Percentiles rank a stretch among this genome's conserved stretches.
Evolutionary conservation across 148 eudicot genomes (phyloP).

Genomic region (Chenopodium berlandieri): DNA sequence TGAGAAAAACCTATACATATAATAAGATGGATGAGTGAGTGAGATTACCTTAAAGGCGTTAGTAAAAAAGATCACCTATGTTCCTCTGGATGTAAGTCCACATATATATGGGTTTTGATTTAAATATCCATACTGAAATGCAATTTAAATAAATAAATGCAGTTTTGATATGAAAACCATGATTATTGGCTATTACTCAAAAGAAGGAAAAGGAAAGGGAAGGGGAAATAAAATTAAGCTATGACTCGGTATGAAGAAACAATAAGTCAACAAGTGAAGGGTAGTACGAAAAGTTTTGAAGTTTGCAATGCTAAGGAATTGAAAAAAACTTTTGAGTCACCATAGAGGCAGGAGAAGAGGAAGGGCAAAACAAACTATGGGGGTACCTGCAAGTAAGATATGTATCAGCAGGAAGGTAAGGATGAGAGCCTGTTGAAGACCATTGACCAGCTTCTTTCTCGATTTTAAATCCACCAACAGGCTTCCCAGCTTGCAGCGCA

Average conservation of each 20-base stretch:
- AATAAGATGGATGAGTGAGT: not conserved
- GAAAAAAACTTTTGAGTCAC: no score
- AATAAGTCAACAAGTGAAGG: no score
- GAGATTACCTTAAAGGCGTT: not conserved
- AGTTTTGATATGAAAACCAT: no score
- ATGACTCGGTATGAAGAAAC: no score
- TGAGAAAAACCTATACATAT: constrained; percentile 69
- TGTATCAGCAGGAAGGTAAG: constrained; percentile 64
- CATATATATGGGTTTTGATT: not conserved
- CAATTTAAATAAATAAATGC: not conserved
- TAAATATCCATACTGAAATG: not conserved
- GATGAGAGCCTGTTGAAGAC: constrained; percentile 74
- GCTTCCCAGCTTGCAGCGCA: constrained; percentile 76
- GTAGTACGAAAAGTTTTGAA: no score
- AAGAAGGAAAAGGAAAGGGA: no score
- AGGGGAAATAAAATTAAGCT: no score
- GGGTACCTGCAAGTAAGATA: constrained; percentile 87
- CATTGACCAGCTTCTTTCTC: constrained; percentile 92
- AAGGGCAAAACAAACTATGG: not conserved
- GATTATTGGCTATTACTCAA: no score
- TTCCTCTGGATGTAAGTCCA: not conserved
- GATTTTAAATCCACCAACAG: constrained; percentile 91
- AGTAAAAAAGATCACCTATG: no score
- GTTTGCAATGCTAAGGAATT: no score
- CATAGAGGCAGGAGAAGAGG: no score